A percentile compares a stretch with the other conserved stretches of the same genome.
These are phyloP conservation scores for Phialophora macrospora DNA, from an alignment of 2,329 filamentous ascomycete species.

Conservation along the genomic window DNA sequence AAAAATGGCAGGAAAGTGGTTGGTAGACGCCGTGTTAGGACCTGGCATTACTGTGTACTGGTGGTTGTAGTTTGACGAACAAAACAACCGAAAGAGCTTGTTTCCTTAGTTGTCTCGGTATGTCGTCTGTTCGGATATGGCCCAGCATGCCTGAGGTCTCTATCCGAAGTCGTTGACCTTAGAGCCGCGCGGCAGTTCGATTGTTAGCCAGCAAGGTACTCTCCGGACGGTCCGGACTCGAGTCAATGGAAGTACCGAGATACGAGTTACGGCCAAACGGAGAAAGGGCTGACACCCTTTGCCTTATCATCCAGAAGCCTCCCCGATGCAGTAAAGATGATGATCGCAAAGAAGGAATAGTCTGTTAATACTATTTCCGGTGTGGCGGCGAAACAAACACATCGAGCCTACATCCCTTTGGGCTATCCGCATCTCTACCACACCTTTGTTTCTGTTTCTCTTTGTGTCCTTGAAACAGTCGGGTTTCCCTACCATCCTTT, in stretches of 20 bases:
- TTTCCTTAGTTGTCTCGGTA: not conserved
- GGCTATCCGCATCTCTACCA: not conserved
- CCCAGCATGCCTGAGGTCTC: not conserved
- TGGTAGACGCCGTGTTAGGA: not conserved
- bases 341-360: not conserved
- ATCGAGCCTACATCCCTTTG: not conserved
- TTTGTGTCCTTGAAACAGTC: not conserved
- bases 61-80: not conserved
- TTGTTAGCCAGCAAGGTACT: not conserved
- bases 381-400: not conserved
- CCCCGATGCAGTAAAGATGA: not conserved
- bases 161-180: constrained; percentile 3
- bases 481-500: not conserved
- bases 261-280: not conserved
- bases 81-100: not conserved
- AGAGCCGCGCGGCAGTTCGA: constrained; percentile 9
- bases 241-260: not conserved
- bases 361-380: not conserved
- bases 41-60: not conserved
- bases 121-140: not conserved
- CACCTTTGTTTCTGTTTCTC: not conserved
- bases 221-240: not conserved
- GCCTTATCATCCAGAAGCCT: not conserved
- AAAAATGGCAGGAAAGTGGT: not conserved
- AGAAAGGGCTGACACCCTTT: not conserved